Evolutionary conservation across 1,284 basidiomycete genomes (phyloP), one percentile per base, ranked within the genome.

Genomic region (Cryptococcus sp.): DNA sequence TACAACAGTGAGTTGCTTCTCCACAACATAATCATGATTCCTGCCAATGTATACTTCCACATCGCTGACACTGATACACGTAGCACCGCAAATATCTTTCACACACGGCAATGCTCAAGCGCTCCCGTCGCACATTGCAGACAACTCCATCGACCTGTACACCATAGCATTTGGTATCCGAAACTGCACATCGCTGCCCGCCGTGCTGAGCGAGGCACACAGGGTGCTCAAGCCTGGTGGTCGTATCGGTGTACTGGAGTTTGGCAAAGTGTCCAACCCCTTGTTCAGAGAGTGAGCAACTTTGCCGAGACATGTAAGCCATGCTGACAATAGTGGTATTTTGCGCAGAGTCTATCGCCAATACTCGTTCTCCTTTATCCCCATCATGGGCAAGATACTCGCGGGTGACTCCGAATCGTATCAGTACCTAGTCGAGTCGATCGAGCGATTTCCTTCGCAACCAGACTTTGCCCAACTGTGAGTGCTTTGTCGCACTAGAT

Each of bases 121-220:
- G 20, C 82, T 99, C 38, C 83, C 86, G 0, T 61, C 78, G 45
- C 82, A 86, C 38, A 82, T 86, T 64, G 81, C 83, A 13, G 85
- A 89, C 69, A 86, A 92, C 77, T 86, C 89, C 17, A 91, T 96
- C 66, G 94, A 99, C 79, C 81, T 98, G 17, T 99, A 97, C 81
- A 99, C 96, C 22, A 98, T 99, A 73, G 93, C 96, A 0, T 99
- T 99, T 74, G 95, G 96, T 38, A 99, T 99, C 67, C 85, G 96
- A 52, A 99, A 99, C 77, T 96, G 92, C 82, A 99, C 96, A 10
- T 91, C 91, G 55, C 86, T 98, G 63, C 88, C 91, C 11, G 86
- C 86, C 23, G 96, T 94, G 17, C 82, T 99, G 46, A 83, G 84
- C 60, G 93, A 98, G 77, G 96, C 96, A 4, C 83, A 96, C 77